Percentiles rank a stretch among this genome's conserved stretches.
Evolutionary conservation across 2,329 filamentous ascomycete genomes (phyloP).

Genomic region (Venturia nashicola): DNA sequence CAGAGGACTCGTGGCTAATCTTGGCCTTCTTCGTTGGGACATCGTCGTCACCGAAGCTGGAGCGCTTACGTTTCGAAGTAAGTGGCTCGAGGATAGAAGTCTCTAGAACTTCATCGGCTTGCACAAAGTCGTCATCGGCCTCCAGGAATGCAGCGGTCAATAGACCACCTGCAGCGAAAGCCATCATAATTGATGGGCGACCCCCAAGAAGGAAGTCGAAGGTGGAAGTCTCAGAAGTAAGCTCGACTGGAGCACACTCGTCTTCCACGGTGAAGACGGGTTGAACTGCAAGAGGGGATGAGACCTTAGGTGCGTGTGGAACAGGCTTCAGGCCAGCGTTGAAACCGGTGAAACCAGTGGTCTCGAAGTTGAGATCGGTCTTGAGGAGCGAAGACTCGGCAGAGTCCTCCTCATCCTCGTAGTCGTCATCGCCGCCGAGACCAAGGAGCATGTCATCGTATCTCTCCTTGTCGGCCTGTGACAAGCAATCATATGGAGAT

Average conservation of each 20-base stretch:
- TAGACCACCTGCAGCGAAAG: too few species aligned
- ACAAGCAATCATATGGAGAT: background rate
- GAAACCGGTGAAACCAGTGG: background rate
- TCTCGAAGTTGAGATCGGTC: background rate
- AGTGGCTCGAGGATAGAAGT: background rate
- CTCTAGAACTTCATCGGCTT: background rate
- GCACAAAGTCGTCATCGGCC: background rate
- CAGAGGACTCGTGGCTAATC: background rate
- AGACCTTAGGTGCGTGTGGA: background rate
- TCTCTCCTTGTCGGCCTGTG: background rate
- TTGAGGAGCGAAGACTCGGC: background rate
- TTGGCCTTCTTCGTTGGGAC: background rate
- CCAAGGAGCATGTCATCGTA: background rate
- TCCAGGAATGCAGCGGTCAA: background rate
- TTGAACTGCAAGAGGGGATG: background rate
- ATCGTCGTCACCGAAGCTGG: background rate
- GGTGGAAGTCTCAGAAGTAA: background rate
- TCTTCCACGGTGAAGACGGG: background rate
- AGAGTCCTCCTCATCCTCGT: background rate
- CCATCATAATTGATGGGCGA: too few species aligned
- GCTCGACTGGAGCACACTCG: background rate
- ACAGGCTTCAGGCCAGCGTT: background rate
- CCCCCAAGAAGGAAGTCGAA: too few species aligned
- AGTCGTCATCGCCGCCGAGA: background rate
- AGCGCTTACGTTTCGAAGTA: background rate